Evolutionary conservation across 306 rosid genomes (phyloP).

Genomic region (Fagus crenata): DNA sequence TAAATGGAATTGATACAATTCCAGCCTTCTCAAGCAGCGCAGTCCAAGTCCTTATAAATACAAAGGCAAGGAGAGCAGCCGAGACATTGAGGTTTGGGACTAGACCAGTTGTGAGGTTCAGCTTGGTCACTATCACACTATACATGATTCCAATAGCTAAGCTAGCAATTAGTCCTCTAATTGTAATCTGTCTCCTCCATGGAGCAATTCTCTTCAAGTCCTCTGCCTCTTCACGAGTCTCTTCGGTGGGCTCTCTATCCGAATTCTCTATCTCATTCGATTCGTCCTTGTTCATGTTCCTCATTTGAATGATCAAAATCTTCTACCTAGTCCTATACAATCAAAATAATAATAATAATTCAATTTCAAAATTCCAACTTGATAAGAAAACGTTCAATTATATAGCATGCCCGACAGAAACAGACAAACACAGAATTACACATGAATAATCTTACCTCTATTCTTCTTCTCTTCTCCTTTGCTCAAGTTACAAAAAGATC

Average conservation of each 20-base stretch:
- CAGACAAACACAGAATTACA: background rate
- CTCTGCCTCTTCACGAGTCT: slow-evolving; percentile 42
- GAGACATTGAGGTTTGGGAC: slow-evolving; percentile 97
- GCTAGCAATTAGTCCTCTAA: slow-evolving; percentile 76
- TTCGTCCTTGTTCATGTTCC: slow-evolving; percentile 33
- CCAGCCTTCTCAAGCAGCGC: slow-evolving; percentile 74
- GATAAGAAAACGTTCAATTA: background rate
- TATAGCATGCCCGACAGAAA: background rate
- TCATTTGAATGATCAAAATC: slow-evolving; percentile 40
- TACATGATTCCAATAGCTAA: slow-evolving; percentile 65
- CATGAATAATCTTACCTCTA: slow-evolving; percentile 30
- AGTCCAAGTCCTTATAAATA: slow-evolving; percentile 80
- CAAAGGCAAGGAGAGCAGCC: slow-evolving; percentile 95
- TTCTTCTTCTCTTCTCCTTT: background rate
- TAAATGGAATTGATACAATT: slow-evolving; percentile 71
- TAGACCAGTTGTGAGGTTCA: slow-evolving; percentile 93
- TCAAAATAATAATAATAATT: background rate
- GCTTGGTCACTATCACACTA: slow-evolving; percentile 86
- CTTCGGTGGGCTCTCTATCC: slow-evolving; percentile 44
- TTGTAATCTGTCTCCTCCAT: slow-evolving; percentile 77
- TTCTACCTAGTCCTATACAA: slow-evolving; percentile 24
- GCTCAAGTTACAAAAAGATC: background rate
- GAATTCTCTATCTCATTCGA: slow-evolving; percentile 48
- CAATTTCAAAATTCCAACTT: slow-evolving; percentile 1
- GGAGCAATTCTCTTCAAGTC: slow-evolving; percentile 56